Percentiles rank a stretch among this genome's conserved stretches.
These are phyloP conservation scores for Phytophthora hybrid DNA, from an alignment of 352 stramenopile species.

Conservation along the genomic window DNA sequence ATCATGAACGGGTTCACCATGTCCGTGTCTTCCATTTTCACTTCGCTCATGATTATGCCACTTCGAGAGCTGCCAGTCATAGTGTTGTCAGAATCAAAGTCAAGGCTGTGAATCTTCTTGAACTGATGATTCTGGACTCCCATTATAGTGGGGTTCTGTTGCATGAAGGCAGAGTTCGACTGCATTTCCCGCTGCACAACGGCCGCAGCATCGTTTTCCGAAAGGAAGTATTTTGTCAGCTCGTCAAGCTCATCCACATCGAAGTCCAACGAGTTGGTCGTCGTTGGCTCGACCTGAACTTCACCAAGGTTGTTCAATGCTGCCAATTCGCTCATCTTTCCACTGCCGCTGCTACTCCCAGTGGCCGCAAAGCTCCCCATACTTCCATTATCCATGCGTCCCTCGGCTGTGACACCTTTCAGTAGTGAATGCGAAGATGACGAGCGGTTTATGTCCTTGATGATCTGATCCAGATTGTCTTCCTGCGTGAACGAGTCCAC, in stretches of 20 bases:
- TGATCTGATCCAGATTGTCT: conserved; percentile 80
- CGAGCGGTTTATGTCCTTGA: conserved; percentile 74
- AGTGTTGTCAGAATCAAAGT: conserved; percentile 65
- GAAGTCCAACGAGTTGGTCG: conserved; percentile 65
- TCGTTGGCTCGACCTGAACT: conserved; percentile 44
- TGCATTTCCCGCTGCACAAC: conserved; percentile 49
- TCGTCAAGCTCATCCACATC: conserved; percentile 79
- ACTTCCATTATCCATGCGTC: conserved; percentile 23
- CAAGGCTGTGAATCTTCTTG: conserved; percentile 83
- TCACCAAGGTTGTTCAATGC: conserved; percentile 15
- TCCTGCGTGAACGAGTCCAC: conserved; percentile 81
- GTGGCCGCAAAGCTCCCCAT: conserved; percentile 41
- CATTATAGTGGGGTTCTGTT: conserved; percentile 18
- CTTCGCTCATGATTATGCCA: conserved; percentile 19
- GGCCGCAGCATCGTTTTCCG: conserved; percentile 52
- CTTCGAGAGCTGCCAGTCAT: conserved; percentile 39
- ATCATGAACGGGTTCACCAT: conserved; percentile 68
- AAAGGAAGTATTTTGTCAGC: conserved; percentile 75
- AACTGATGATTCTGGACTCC: conserved; percentile 31
- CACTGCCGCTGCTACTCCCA: conserved; percentile 40
- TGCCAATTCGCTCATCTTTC: conserved; percentile 31
- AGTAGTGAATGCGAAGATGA: conserved; percentile 53
- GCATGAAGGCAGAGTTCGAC: conserved; percentile 16
- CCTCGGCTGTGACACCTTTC: conserved; percentile 34
- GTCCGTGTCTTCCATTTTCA: conserved; percentile 47